Evolutionary conservation across 2,329 filamentous ascomycete genomes (phyloP).

Genomic region (Dichotomopilus funicola): DNA sequence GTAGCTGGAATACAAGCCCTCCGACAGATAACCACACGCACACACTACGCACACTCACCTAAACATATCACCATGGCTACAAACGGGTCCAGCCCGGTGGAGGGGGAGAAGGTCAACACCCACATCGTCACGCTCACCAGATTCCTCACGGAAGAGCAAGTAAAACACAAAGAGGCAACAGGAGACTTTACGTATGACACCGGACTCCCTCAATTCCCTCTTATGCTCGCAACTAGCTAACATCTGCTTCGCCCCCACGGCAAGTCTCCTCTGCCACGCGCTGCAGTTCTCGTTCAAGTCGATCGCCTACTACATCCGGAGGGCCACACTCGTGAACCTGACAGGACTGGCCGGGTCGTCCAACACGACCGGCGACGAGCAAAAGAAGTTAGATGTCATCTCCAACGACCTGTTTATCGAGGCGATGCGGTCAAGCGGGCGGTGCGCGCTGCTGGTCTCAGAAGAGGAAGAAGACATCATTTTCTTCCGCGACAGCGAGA

Average conservation of each 20-base stretch:
- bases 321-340: slow-evolving; percentile 90
- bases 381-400: slow-evolving; percentile 99
- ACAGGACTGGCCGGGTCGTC: slow-evolving; percentile 90
- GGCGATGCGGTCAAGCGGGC: slow-evolving; percentile 87
- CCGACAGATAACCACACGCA: not conserved
- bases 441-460: slow-evolving; percentile 87
- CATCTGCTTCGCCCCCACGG: not conserved
- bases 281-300: slow-evolving; percentile 99
- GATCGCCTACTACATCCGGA: slow-evolving; percentile 98
- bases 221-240: not conserved
- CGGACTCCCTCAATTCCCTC: not conserved
- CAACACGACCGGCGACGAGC: slow-evolving; percentile 93
- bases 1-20: not conserved
- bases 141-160: slow-evolving; percentile 93
- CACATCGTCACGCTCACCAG: slow-evolving; percentile 93
- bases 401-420: slow-evolving; percentile 97
- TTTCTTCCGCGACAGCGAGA: slow-evolving; percentile 68
- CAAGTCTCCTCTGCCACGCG: slow-evolving; percentile 86
- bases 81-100: slow-evolving; percentile 38
- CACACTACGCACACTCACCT: slow-evolving; percentile 1
- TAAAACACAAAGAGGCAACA: slow-evolving; percentile 87
- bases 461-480: slow-evolving; percentile 96
- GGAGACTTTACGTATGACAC: slow-evolving; percentile 89
- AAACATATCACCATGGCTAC: slow-evolving; percentile 22
- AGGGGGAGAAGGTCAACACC: slow-evolving; percentile 82